Evolutionary conservation across 345 rosid genomes (phyloP), one percentile per base, ranked within the genome.

Genomic region (Lepidium africanum): DNA sequence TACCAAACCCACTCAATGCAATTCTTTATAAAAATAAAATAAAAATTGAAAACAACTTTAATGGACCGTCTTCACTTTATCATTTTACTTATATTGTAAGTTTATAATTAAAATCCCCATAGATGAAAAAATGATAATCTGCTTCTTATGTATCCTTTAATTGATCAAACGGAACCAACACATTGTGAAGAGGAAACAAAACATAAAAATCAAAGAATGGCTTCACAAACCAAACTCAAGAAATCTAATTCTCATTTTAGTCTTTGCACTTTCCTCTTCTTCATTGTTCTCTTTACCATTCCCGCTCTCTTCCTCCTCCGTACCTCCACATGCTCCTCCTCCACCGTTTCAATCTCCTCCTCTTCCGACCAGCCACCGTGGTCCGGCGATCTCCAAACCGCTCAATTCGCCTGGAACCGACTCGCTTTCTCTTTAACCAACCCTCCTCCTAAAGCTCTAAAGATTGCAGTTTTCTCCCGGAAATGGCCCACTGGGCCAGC

Each of bases 301-400:
- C 97, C 92, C 0, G 82, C 86, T 55, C 86, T 88, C 50, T 90
- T 94, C 61, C 85, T 94, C 81, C 91, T 90, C 73, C 91, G 67
- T 49, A 33, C 80, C 67, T 73, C 92, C 54, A 49, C 79, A 4
- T 82, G 83, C 48, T 60, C 84, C 9, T 35, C 77, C 25, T 63
- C 74, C 47, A 8, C 72, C 21, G 2, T 59, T 37, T 13, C 74
- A 9, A n/a, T 38, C 46, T 62, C 65, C 21, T 56, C 73, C 25
- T 47, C 54, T 46, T 33, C 32, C 4, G 56, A 45, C 48, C 47
- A n/a, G 42, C 45, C 69, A 55, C 76, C 82, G 5, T 94, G 93
- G 94, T 80, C 84, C 0, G 97, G 99, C 0, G 92, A 94, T 58
- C 91, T 94, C 23, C 87, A 81, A 11, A 32, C 50, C 0, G 79